Conservation (phyloP, 148 eudicot genomes). For the Heliamphora exappendiculata region DNA sequence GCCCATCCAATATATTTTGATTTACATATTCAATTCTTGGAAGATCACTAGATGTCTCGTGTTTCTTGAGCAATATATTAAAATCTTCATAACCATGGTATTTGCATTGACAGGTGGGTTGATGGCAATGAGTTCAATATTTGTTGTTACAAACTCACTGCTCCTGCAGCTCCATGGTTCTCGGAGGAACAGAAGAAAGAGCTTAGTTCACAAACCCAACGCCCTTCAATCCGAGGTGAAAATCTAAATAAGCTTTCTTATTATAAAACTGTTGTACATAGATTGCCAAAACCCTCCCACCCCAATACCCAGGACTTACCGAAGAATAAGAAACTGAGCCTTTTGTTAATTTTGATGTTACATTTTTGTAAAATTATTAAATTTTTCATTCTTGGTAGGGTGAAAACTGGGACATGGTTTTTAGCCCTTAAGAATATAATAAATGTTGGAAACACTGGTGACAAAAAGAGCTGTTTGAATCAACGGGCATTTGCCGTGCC, state of each 20-base stretch:
- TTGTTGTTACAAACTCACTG: slow-evolving; percentile 81
- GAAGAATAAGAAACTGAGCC: too few relatives aligned
- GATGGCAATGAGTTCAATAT: slow-evolving; percentile 88
- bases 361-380: too few relatives aligned
- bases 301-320: too few relatives aligned
- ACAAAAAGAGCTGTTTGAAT: too few relatives aligned
- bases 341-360: too few relatives aligned
- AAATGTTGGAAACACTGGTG: too few relatives aligned
- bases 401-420: too few relatives aligned
- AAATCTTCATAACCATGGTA: not conserved
- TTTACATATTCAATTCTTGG: not conserved
- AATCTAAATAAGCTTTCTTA: not conserved
- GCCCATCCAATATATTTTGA: not conserved
- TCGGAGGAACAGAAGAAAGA: slow-evolving; percentile 33
- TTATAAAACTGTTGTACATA: not conserved
- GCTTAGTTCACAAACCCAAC: slow-evolving; percentile 1
- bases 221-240: not conserved
- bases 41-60: not conserved
- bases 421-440: too few relatives aligned
- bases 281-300: too few relatives aligned
- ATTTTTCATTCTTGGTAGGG: too few relatives aligned
- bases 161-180: slow-evolving; percentile 70
- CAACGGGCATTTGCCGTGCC: too few relatives aligned
- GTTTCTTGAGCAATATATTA: not conserved
- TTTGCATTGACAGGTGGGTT: slow-evolving; percentile 57